Conservation (phyloP, 768 basidiomycete genomes). For the Coprinopsis cinerea region DNA sequence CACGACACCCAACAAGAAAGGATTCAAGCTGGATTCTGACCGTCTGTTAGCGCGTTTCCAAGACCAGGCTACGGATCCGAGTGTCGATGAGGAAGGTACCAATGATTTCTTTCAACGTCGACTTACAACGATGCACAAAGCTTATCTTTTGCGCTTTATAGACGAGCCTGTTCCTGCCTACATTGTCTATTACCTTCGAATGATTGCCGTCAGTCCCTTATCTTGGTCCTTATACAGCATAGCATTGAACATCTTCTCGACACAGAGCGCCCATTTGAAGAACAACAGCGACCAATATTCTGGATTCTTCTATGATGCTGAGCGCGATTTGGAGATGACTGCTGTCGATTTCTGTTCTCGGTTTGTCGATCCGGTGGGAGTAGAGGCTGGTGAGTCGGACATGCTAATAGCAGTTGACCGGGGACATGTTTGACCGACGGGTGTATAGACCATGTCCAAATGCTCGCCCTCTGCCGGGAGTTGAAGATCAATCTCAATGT, state of each 20-base stretch:
- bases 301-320: conserved; percentile 74
- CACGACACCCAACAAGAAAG: conserved; percentile 29
- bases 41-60: conserved; percentile 49
- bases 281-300: conserved; percentile 52
- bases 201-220: conserved; percentile 52
- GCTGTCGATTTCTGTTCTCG: conserved; percentile 66
- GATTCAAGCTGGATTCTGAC: conserved; percentile 27
- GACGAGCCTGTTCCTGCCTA: conserved; percentile 4
- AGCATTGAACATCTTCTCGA: background rate
- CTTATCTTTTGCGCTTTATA: background rate
- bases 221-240: background rate
- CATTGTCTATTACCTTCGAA: conserved; percentile 55
- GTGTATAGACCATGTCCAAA: conserved; percentile 71
- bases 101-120: no score
- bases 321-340: conserved; percentile 51
- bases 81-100: background rate
- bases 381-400: conserved; percentile 58
- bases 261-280: conserved; percentile 69
- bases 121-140: background rate
- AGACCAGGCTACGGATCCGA: conserved; percentile 20
- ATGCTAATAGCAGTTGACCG: background rate
- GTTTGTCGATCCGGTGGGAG: conserved; percentile 72
- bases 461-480: conserved; percentile 68
- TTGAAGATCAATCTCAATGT: conserved; percentile 63
- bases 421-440: background rate